phyloP scores from a whole-genome alignment of 257 asterid genomes.

The Fraxinus quadrangulata region DNA sequence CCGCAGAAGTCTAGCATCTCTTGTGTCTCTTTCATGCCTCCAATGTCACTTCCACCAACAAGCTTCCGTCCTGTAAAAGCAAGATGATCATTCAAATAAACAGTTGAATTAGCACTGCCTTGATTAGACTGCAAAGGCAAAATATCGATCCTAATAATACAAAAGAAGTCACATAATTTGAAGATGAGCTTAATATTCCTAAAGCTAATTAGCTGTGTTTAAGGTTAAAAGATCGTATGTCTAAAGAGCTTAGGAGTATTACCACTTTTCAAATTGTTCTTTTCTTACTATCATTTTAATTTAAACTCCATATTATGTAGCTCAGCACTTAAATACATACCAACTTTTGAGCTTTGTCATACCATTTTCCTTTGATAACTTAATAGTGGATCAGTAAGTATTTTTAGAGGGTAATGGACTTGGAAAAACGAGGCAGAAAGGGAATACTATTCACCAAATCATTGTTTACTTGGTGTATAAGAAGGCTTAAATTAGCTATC shows the following conservation, averaged over 20 bases:
- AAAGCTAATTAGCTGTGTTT: background rate
- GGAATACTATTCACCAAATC: background rate
- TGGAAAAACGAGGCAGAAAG: background rate
- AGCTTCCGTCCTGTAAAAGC: slow-evolving; percentile 51
- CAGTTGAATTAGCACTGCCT: background rate
- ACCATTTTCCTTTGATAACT: background rate
- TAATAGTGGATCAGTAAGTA: background rate
- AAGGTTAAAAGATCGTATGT: too few species aligned
- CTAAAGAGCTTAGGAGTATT: too few species aligned
- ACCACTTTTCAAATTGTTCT: background rate
- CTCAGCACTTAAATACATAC: too few species aligned
- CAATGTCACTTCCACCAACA: slow-evolving; percentile 59
- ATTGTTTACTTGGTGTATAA: background rate
- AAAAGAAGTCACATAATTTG: background rate
- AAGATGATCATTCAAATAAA: background rate
- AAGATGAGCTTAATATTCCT: background rate
- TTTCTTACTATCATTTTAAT: background rate
- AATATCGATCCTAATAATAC: background rate
- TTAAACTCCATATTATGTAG: too few species aligned
- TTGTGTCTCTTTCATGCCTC: slow-evolving; percentile 69
- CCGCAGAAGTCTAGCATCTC: slow-evolving; percentile 72
- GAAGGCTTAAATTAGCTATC: background rate
- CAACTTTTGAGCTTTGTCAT: too few species aligned
- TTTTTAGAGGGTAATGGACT: background rate
- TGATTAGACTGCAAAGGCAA: background rate